Evolutionary conservation across 2,329 filamentous ascomycete genomes (phyloP).

Genomic region (Aspergillus tamarii): DNA sequence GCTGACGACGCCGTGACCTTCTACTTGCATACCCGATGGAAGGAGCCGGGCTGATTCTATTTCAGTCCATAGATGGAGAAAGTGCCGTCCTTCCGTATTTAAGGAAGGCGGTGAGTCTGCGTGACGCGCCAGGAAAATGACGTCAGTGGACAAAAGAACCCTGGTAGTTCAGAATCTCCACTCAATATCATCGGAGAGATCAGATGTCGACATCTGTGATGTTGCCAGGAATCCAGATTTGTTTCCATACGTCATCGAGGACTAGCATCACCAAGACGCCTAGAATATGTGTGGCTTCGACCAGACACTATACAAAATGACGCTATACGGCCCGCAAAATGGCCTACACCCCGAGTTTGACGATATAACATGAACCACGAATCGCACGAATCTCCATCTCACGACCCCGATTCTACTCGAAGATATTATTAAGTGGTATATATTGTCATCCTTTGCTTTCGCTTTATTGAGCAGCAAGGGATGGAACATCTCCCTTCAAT

Average conservation of each 20-base stretch:
- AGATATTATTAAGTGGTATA: not conserved
- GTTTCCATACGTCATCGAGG: not conserved
- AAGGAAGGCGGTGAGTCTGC: not conserved
- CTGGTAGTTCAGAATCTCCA: not conserved
- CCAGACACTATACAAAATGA: not conserved
- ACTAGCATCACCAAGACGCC: not conserved
- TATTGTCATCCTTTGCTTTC: not conserved
- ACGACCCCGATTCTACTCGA: not conserved
- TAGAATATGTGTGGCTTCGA: not conserved
- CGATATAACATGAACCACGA: not conserved
- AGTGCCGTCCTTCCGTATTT: too few species aligned
- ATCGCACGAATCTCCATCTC: not conserved
- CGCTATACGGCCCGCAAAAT: not conserved
- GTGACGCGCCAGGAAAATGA: not conserved
- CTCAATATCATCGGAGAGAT: not conserved
- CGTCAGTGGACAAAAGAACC: not conserved
- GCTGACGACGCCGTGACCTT: not conserved
- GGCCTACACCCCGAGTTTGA: not conserved
- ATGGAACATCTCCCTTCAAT: not conserved
- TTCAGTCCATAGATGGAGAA: too few species aligned
- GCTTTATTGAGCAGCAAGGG: not conserved
- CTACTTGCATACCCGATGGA: not conserved
- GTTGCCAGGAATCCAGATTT: not conserved
- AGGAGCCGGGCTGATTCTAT: not conserved
- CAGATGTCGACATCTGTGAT: not conserved